Base-by-base conservation (phyloP, 2,329 filamentous ascomycete genomes). In the Davidsoniella virescens region DNA sequence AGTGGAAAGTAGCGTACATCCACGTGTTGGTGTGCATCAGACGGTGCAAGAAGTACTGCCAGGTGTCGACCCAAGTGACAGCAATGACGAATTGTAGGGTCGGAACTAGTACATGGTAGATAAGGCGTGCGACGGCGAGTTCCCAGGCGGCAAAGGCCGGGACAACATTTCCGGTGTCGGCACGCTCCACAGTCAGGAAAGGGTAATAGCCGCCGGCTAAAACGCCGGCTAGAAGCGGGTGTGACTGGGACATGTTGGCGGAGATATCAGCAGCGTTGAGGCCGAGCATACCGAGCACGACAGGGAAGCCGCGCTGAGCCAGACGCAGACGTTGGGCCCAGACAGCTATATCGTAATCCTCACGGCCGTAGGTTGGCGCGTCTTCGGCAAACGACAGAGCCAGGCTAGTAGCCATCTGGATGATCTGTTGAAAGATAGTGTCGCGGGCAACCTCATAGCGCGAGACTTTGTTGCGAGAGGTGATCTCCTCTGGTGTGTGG, bases 21-120 rank as follows among this genome's bases (percentile, higher is more conserved):
- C 86, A 96, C 65, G 85, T 88, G 70, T 96, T 95, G 70, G 92
- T 73, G 67, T 98, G 92, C 92, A 98, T 98, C 52, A 83, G 76
- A 38, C 92, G 86, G 66, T 98, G 92, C 59, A 90, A 74, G 67
- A 95, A 94, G 68, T 98, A 98, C 64, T 98, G 90, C 92, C 92
- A 98, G 42, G 87, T 92, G 66, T 98, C 92, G 57, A 96, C 76
- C 56, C 93, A 71, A 56, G 77, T 67, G 54, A 90, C 75, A 20
- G 81, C 92, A 46, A 84, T 60, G 52, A 76, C 67, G 61, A 94
- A 84, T 63, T 96, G 90, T 45, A 90, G 50, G 2, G 69, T 73
- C 0, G 92, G 92, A 55, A 96, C 73, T 38, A 81, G 62, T 55
- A 79, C 67, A 72, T 84, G 83, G 69, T 96, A 96, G 56, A 94